These are phyloP conservation scores for Leccinellum albellum DNA, from an alignment of 768 basidiomycete genomes.

Conservation along the genomic window DNA sequence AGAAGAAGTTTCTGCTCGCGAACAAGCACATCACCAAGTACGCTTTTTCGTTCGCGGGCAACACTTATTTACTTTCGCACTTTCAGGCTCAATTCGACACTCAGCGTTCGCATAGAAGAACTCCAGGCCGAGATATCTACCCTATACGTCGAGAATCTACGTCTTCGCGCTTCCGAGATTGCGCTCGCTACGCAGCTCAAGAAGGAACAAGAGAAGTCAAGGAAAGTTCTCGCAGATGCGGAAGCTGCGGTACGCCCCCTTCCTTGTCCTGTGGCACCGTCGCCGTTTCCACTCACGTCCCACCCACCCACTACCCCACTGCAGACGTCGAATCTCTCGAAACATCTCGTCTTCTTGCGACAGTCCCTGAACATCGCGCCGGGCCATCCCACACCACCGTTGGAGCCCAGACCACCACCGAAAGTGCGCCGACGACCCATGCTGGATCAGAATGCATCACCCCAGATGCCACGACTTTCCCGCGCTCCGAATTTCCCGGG, in stretches of 20 bases:
- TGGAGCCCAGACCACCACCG: constrained; percentile 42
- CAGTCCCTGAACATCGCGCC: constrained; percentile 51
- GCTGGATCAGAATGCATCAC: constrained; percentile 41
- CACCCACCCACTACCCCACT: not conserved
- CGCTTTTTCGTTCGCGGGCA: constrained; percentile 19
- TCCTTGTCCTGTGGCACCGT: constrained; percentile 14
- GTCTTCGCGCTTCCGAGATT: constrained; percentile 77
- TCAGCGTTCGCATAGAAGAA: constrained; percentile 81
- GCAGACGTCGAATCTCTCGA: constrained; percentile 58
- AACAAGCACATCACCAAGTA: constrained; percentile 92
- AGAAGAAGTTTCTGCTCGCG: constrained; percentile 87
- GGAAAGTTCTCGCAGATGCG: constrained; percentile 66
- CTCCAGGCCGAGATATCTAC: constrained; percentile 77
- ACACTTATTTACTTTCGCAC: constrained; percentile 5
- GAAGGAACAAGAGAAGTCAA: constrained; percentile 74
- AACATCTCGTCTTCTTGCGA: constrained; percentile 62
- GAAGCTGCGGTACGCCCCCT: constrained; percentile 62
- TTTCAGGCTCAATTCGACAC: constrained; percentile 74
- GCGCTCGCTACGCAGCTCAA: constrained; percentile 72
- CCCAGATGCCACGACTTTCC: constrained; percentile 54
- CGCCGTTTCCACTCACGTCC: not conserved
- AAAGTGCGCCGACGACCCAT: constrained; percentile 50
- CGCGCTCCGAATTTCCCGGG: constrained; percentile 63
- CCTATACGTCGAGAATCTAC: constrained; percentile 80
- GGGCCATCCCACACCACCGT: constrained; percentile 33